Base-by-base conservation (phyloP, 129 eudicot genomes). In the Helichrysum umbraculigerum region DNA sequence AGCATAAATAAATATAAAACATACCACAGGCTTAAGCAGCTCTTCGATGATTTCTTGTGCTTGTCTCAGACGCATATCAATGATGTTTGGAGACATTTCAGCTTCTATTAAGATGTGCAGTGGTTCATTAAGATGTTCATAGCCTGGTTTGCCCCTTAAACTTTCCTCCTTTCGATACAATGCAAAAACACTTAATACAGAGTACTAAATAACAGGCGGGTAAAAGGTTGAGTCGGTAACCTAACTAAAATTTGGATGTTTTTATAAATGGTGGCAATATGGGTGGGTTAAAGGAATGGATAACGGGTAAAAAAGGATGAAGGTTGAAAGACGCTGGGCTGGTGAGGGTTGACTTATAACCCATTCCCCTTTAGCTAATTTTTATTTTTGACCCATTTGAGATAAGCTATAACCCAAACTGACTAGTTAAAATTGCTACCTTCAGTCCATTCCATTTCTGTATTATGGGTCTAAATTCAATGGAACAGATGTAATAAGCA, bases 21-120 rank as follows among this genome's bases (percentile, higher is more conserved):
- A 44, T 87, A 90, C 96, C 92, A 90, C 92, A 5, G 96, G 96
- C 78, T 84, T 90, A 29, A 91, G 92, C 70, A 91, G 82, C 61
- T 91, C 95, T 82, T 88, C 97, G 21, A 91, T 74, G 56, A 91
- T 88, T 76, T 87, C 92, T 59, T 82, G 83, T 15, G 97, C 92
- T 76, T 91, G 97, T 51, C 85, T 80, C 81, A 91, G 70, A 51
- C 91, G 85, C 11, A 79, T 79, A 71, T 91, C 97, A 11, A 91
- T 77, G 28, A 88, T 66, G 74, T 72, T 82, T 63, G 83, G 86
- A 47, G 95, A 90, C 67, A 91, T 70, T 65, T 91, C 97, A 3
- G 92, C 97, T 77, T 91, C 97, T 4, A 91, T 80, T 56, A 91
- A 78, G 19, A 91, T 85, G 71, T 91, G 97, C 44, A 91, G 85